Evolutionary conservation across 208 protist species (phyloP).

Genomic region (Acanthamoeba healyi): DNA sequence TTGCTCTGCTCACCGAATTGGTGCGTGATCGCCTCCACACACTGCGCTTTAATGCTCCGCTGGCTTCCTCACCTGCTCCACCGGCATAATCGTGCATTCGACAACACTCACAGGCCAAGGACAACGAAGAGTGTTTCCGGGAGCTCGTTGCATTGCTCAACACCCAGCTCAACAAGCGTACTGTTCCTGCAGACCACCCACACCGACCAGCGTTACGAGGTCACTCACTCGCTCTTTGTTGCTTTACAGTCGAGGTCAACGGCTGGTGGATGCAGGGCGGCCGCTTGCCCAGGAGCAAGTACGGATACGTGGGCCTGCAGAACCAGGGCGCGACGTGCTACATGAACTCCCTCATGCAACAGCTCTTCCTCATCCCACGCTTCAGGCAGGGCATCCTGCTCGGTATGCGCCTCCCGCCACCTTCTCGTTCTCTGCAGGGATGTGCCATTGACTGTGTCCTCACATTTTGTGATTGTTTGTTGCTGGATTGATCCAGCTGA

Average conservation of each 20-base stretch:
- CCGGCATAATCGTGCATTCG: too few relatives aligned
- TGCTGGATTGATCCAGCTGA: background rate
- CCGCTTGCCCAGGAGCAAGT: slow-evolving; percentile 41
- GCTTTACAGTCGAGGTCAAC: background rate
- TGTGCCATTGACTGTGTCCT: background rate
- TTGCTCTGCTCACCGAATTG: slow-evolving; percentile 85
- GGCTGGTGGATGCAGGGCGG: slow-evolving; percentile 46
- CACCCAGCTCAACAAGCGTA: slow-evolving; percentile 54
- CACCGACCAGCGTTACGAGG: too few relatives aligned
- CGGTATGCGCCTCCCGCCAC: background rate
- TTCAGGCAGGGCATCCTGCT: slow-evolving; percentile 79
- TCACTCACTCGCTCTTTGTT: too few relatives aligned
- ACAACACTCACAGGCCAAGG: background rate
- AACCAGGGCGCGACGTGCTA: slow-evolving; percentile 92
- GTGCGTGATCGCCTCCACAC: background rate
- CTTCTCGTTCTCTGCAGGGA: background rate
- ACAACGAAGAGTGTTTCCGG: slow-evolving; percentile 43
- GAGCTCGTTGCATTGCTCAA: slow-evolving; percentile 36
- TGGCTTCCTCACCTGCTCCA: too few relatives aligned
- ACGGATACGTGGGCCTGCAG: slow-evolving; percentile 88
- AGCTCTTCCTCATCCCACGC: slow-evolving; percentile 85
- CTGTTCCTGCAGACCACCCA: too few relatives aligned
- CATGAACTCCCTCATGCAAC: slow-evolving; percentile 91
- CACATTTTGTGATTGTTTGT: too few relatives aligned
- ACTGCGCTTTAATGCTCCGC: background rate